phyloP scores from a whole-genome alignment of 495 filamentous ascomycete species.

The Podospora pseudocomata region DNA sequence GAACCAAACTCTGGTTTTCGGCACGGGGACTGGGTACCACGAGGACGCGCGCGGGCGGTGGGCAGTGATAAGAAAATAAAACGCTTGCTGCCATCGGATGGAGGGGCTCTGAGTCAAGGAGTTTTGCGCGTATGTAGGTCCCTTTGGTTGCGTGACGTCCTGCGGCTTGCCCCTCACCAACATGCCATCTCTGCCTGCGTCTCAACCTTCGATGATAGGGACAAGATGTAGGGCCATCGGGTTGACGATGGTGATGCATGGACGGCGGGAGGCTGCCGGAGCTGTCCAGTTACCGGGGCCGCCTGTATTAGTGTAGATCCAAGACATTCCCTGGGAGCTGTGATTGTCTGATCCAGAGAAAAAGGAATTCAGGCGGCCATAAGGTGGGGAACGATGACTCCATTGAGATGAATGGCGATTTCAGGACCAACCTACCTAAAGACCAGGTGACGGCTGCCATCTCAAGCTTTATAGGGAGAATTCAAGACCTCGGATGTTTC shows the following conservation, averaged over 20 bases:
- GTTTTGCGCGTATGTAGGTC: not conserved
- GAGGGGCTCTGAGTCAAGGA: slow-evolving; percentile 25
- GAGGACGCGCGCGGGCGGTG: slow-evolving; percentile 6
- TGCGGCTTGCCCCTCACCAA: slow-evolving; percentile 11
- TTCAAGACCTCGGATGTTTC: not conserved
- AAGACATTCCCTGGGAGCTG: not conserved
- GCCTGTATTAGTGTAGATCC: not conserved
- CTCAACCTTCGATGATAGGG: not conserved
- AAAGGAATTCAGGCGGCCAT: not conserved
- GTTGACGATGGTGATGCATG: not conserved
- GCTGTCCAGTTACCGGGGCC: not conserved
- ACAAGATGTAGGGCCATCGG: not conserved
- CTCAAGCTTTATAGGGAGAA: not conserved
- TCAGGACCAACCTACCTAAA: not conserved
- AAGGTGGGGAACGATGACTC: not conserved
- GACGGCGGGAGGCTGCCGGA: not conserved
- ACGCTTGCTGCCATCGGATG: slow-evolving; percentile 12
- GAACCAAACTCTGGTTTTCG: slow-evolving; percentile 2
- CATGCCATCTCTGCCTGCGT: not conserved
- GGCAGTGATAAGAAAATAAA: slow-evolving; percentile 13
- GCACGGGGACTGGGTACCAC: not conserved
- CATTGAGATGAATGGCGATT: not conserved
- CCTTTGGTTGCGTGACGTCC: slow-evolving; percentile 14
- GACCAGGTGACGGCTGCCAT: not conserved
- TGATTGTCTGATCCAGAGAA: not conserved